Base-by-base conservation (phyloP, 192 early-diverging fungal genomes). In the Fimicolochytrium jonesii region DNA sequence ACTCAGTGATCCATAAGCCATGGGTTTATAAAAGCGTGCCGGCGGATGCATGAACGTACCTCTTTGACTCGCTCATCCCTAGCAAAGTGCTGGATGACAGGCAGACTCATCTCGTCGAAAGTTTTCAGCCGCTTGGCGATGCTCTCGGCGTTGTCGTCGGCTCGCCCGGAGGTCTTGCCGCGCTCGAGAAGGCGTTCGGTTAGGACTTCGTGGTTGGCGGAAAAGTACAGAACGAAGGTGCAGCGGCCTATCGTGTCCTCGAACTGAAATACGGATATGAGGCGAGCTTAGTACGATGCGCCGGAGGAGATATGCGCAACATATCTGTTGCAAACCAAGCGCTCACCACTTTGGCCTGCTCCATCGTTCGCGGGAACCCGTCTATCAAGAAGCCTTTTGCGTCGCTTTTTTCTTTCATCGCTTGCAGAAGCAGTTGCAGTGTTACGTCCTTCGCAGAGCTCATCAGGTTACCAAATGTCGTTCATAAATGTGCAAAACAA, bases 101-200 rank as follows among this genome's bases (percentile, higher is more conserved):
- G 94, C 80, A 84, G 87, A 58, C 87, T 90, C 34, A 82, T 84
- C n/a, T 93, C 83, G 18, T 77, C 70, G 57, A 94, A 98, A 0
- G 87, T 90, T 20, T 63, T 75, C 81, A 98, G 95, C n/a, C 96
- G 81, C 77, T 98, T 98, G 61, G 78, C 79, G 77, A 98, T 97
- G 5, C 89, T 89, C 64, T 94, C 90, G 25, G 88, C 82, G 64
- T 98, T 96, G 55, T 98, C 96, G 64, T 98, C 96, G 15, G 82
- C 72, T 22, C 96, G 79, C 0, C 96, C 96, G 56, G 87, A 90
- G 32, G 90, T 97, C 70, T 96, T 86, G 11, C 79, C 94, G 36
- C 96, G 89, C 66, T 95, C 88, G 67, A 95, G 69, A 39, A 98
- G 69, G 26, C 96, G 87, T 65, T 79, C 70, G 57, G 91, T 74